These are phyloP conservation scores for Tolypocladium guangdongense DNA, from an alignment of 2,329 filamentous ascomycete species.

Conservation along the genomic window DNA sequence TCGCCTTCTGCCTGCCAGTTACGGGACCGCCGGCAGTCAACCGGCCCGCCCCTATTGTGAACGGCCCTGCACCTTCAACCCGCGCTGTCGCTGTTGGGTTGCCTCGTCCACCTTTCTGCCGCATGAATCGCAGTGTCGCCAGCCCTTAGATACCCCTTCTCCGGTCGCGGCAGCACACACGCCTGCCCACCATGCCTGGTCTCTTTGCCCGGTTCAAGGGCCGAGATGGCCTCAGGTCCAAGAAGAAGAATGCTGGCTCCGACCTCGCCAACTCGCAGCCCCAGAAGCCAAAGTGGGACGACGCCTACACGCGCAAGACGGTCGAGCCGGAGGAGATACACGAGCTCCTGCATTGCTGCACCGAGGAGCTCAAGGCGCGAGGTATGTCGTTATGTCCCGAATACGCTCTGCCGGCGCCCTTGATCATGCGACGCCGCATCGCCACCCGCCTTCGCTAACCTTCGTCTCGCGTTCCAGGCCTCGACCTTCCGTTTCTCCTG, in stretches of 20 bases:
- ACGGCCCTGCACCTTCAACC: background rate
- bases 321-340: constrained; percentile 86
- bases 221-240: constrained; percentile 55
- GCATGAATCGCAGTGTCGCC: constrained; percentile 1
- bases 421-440: background rate
- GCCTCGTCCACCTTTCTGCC: background rate
- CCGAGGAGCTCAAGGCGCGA: constrained; percentile 84
- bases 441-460: background rate
- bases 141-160: background rate
- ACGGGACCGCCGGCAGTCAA: background rate
- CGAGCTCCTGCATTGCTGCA: constrained; percentile 75
- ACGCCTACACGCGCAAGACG: constrained; percentile 73
- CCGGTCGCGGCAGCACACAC: background rate
- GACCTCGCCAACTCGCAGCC: constrained; percentile 40
- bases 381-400: constrained; percentile 44
- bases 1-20: background rate
- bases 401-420: background rate
- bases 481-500: constrained; percentile 85
- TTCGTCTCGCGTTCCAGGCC: constrained; percentile 39
- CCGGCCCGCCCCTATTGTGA: background rate
- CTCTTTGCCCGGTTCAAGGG: constrained; percentile 59
- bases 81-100: background rate
- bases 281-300: constrained; percentile 70
- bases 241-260: constrained; percentile 54
- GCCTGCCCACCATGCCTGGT: constrained; percentile 36